Base-by-base conservation (phyloP, 1,139 yeast genomes). In the Hansenula lynferdii region DNA sequence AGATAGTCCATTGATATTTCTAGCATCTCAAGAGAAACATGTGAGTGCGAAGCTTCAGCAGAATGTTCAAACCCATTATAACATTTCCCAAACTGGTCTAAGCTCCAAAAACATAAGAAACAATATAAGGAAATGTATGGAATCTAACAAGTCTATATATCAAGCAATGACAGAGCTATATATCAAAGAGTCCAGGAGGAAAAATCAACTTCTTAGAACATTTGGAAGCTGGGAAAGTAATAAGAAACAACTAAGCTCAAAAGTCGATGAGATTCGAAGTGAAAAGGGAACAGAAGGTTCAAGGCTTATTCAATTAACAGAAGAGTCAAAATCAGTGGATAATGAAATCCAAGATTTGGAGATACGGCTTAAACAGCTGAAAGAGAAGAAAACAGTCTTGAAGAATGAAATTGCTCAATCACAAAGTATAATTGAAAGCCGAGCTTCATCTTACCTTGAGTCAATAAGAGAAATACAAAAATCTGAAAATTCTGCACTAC, bases 381-480 rank as follows among this genome's bases (percentile, higher is more conserved):
- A 61, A 36, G 52, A 56, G 2, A 75, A 72, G 48, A 69, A 67
- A 40, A 49, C 44, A 5, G 48, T 66, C 0, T 42, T 79, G 2
- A 54, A 53, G 15, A 44, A 52, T 6, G 85, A 78, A 53, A 65
- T 77, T 12, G 61, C 62, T 14, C 67, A 67, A 29, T 71, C 84
- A 0, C 70, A 73, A 47, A 73, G 79, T n/a, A 68, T 74, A 5
- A 60, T 76, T 31, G 80, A 76, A 42, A 74, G 80, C 45, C 62
- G 65, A 40, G 59, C 77, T 0, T 66, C 77, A 0, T 60, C 64
- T 31, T 71, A 65, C 44, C 65, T 72, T 6, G 69, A 67, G 29
- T 56, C 67, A 11, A 64, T 73, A 34, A 60, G 62, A 23, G 58
- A 54, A 9, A 59, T 74, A 25, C 80, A 75, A 39, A 44, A 35